phyloP scores from a whole-genome alignment of 352 stramenopile species.

The Globisporangium canariense region DNA sequence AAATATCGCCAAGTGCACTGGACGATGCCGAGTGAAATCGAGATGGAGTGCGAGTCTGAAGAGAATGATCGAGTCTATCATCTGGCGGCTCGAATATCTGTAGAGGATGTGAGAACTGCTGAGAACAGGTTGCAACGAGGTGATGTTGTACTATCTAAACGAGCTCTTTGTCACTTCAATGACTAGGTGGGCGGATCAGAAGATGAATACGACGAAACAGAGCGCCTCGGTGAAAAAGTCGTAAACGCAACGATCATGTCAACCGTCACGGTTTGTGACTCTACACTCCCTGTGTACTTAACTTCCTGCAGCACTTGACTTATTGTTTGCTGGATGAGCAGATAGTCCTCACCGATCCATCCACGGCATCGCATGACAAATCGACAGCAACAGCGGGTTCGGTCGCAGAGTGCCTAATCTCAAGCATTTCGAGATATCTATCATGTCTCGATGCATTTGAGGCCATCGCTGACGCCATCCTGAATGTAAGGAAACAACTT shows the following conservation, averaged over 20 bases:
- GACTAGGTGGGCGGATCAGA: conserved; percentile 8
- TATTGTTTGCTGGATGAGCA: background rate
- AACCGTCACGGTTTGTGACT: conserved; percentile 18
- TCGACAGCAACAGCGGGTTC: background rate
- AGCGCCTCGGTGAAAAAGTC: conserved; percentile 19
- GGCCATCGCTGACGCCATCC: background rate
- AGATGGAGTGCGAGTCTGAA: conserved; percentile 13
- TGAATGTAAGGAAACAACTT: conserved; percentile 8
- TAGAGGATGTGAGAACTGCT: conserved; percentile 2
- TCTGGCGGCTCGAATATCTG: background rate
- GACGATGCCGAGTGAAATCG: conserved; percentile 9
- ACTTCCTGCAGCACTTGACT: background rate
- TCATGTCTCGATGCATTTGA: background rate
- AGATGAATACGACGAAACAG: conserved; percentile 13
- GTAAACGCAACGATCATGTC: conserved; percentile 28
- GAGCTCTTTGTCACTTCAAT: background rate
- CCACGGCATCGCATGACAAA: no score
- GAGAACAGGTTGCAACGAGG: background rate
- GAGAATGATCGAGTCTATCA: conserved; percentile 41
- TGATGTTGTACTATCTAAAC: background rate
- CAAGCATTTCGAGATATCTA: conserved; percentile 13
- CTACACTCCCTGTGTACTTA: background rate
- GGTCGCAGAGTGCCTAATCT: background rate
- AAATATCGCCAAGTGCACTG: conserved; percentile 21
- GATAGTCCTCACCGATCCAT: background rate